phyloP scores from a whole-genome alignment of 23 red algal species.

The Gracilaria caudata region DNA sequence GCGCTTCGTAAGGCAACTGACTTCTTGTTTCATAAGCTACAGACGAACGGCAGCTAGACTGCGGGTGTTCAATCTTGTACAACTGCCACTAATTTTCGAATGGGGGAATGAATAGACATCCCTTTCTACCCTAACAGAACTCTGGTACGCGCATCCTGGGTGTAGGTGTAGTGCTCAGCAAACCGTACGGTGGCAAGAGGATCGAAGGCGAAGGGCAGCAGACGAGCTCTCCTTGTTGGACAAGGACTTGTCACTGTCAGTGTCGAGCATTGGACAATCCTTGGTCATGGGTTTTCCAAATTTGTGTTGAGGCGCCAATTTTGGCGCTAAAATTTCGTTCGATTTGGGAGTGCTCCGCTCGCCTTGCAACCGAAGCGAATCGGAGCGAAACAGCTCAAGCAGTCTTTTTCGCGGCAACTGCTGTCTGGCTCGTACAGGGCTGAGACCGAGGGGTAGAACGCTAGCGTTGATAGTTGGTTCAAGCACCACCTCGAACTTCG shows the following conservation, averaged over 20 bases:
- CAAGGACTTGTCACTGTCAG: not conserved
- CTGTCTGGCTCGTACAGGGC: too few relatives aligned
- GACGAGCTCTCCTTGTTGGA: not conserved
- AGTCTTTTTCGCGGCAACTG: conserved; percentile 12
- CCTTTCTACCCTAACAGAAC: not conserved
- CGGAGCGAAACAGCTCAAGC: not conserved
- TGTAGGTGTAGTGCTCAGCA: too few relatives aligned
- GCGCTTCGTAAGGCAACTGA: conserved; percentile 70
- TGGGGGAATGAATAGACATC: not conserved
- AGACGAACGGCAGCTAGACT: conserved; percentile 18
- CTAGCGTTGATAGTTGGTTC: too few relatives aligned
- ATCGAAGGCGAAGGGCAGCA: too few relatives aligned
- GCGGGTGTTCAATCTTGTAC: not conserved
- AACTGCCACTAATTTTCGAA: not conserved
- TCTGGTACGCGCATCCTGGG: not conserved
- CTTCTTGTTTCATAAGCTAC: conserved; percentile 68
- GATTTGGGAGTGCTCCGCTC: not conserved
- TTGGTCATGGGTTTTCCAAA: not conserved
- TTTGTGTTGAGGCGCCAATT: not conserved
- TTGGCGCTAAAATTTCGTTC: conserved; percentile 23
- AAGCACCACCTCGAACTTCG: too few relatives aligned
- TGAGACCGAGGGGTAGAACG: too few relatives aligned
- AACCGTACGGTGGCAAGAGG: too few relatives aligned
- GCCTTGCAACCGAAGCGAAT: not conserved
- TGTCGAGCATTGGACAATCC: not conserved